Conservation (phyloP, 2,329 filamentous ascomycete species). For the Penicillium expansum region DNA sequence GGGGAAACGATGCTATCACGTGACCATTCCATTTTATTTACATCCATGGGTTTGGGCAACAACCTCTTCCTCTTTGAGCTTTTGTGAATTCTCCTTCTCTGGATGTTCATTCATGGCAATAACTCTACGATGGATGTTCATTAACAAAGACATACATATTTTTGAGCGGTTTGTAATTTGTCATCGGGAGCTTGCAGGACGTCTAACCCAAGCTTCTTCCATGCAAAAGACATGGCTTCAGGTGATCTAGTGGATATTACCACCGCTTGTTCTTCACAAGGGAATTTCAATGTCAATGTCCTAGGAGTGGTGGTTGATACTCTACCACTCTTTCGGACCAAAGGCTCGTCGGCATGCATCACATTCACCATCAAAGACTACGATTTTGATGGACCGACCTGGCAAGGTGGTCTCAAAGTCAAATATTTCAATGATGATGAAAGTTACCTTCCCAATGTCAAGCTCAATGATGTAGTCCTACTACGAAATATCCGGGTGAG, state of each 20-base stretch:
- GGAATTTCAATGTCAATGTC: slow-evolving; percentile 57
- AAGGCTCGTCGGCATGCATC: slow-evolving; percentile 59
- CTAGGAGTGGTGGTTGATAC: slow-evolving; percentile 70
- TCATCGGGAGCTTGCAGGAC: background rate
- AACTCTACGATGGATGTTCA: background rate
- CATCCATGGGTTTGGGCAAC: background rate
- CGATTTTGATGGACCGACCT: slow-evolving; percentile 44
- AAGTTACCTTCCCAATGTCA: slow-evolving; percentile 44
- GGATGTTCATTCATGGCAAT: background rate
- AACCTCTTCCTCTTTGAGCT: background rate
- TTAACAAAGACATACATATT: background rate
- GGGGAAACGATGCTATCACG: slow-evolving; percentile 20
- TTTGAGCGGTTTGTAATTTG: background rate
- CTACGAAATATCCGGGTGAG: slow-evolving; percentile 57
- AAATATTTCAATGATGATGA: slow-evolving; percentile 59
- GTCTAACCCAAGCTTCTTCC: background rate
- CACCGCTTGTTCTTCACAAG: slow-evolving; percentile 40
- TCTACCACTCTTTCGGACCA: slow-evolving; percentile 52
- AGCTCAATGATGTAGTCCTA: slow-evolving; percentile 62
- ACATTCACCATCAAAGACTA: slow-evolving; percentile 61
- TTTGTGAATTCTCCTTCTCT: background rate
- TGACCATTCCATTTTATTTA: slow-evolving; percentile 17
- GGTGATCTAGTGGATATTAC: slow-evolving; percentile 48
- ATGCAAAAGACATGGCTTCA: slow-evolving; percentile 15
- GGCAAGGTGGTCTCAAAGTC: slow-evolving; percentile 48